Percentiles rank a stretch among this genome's conserved stretches.
phyloP scores from a whole-genome alignment of 108 stramenopile species.

The Mediolabrus comicus region DNA sequence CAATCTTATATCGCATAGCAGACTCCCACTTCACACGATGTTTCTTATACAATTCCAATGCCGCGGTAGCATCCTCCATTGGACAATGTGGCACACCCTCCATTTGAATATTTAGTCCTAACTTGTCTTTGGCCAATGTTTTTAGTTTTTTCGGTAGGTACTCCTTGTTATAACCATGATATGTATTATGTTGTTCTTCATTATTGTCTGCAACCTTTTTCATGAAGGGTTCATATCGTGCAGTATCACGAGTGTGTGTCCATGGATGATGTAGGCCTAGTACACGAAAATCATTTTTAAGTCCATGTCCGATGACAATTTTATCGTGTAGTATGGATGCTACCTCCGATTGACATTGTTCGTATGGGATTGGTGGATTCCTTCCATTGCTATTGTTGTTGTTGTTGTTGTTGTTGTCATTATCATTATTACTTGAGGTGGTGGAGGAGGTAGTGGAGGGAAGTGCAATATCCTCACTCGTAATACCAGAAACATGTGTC shows the following conservation, averaged over 20 bases:
- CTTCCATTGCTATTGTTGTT: neutral
- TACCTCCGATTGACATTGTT: constrained; percentile 66
- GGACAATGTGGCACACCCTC: constrained; percentile 65
- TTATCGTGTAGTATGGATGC: constrained; percentile 66
- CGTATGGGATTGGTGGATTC: constrained; percentile 51
- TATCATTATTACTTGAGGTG: too few species aligned
- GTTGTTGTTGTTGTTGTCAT: too few species aligned
- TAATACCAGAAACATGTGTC: constrained; percentile 82
- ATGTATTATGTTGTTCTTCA: too few species aligned
- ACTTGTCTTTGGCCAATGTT: constrained; percentile 68
- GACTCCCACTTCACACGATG: constrained; percentile 76
- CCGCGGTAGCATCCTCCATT: constrained; percentile 76
- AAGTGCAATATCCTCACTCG: constrained; percentile 51
- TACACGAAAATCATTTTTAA: constrained; percentile 81
- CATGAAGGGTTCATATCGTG: constrained; percentile 79
- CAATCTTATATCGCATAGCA: constrained; percentile 68
- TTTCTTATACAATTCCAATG: constrained; percentile 78
- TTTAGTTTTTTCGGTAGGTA: constrained; percentile 68
- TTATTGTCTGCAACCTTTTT: constrained; percentile 17
- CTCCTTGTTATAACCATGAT: constrained; percentile 7
- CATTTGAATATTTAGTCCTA: constrained; percentile 61
- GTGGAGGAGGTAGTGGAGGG: too few species aligned
- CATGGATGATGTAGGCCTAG: constrained; percentile 84
- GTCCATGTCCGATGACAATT: constrained; percentile 90
- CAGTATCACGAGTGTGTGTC: constrained; percentile 78